Conservation (phyloP, 1,284 basidiomycete species). For the Naganishia sp. region DNA sequence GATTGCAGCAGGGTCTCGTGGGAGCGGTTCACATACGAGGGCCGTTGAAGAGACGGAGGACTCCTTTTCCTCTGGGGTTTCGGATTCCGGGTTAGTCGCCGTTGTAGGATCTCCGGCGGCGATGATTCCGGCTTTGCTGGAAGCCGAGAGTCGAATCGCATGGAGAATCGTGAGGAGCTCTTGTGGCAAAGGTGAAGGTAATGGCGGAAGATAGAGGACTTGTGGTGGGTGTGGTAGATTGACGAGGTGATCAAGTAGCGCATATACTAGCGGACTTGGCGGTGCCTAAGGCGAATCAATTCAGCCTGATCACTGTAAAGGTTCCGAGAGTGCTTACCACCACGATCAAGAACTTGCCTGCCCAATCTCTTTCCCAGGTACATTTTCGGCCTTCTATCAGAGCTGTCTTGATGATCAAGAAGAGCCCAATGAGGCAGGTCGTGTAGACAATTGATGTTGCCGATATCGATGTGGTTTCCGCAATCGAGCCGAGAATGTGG, state of each 20-base stretch:
- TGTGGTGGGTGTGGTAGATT: slow-evolving; percentile 52
- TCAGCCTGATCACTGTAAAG: background rate
- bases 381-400: slow-evolving; percentile 46
- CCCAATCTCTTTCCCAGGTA: slow-evolving; percentile 54
- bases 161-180: slow-evolving; percentile 49
- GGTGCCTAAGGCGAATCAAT: slow-evolving; percentile 39
- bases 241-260: slow-evolving; percentile 48
- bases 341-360: slow-evolving; percentile 52
- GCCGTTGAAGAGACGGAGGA: slow-evolving; percentile 42
- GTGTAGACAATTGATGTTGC: background rate
- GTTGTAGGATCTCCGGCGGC: background rate
- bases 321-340: slow-evolving; percentile 40
- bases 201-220: slow-evolving; percentile 51
- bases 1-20: slow-evolving; percentile 43
- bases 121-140: slow-evolving; percentile 7
- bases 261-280: slow-evolving; percentile 47
- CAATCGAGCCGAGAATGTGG: slow-evolving; percentile 37
- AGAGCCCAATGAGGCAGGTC: slow-evolving; percentile 31
- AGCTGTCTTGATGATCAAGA: slow-evolving; percentile 40
- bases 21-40: slow-evolving; percentile 51
- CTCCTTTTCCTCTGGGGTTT: background rate
- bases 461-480: slow-evolving; percentile 36
- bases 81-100: background rate
- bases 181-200: slow-evolving; percentile 47
- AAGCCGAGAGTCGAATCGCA: slow-evolving; percentile 45